phyloP scores from a whole-genome alignment of 2,329 filamentous ascomycete genomes.

The Claviceps digitariae region DNA sequence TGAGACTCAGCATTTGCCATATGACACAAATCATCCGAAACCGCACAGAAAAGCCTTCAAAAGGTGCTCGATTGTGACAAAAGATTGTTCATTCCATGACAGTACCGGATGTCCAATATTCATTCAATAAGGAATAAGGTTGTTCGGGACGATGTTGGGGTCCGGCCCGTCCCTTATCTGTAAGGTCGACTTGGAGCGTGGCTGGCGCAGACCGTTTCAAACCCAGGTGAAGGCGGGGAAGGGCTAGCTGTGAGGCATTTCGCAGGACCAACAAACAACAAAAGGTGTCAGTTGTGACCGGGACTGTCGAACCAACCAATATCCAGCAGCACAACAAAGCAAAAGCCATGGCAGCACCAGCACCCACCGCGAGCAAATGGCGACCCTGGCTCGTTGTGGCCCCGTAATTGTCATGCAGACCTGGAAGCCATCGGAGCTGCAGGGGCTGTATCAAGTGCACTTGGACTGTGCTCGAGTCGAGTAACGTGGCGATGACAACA shows the following conservation, averaged over 20 bases:
- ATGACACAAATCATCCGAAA: background rate
- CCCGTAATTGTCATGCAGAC: no score
- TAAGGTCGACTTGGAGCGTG: background rate
- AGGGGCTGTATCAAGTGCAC: no score
- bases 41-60: background rate
- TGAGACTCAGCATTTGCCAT: background rate
- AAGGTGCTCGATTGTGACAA: background rate
- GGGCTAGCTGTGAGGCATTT: background rate
- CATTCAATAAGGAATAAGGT: no score
- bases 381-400: no score
- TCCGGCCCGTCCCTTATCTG: background rate
- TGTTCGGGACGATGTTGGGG: background rate
- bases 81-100: background rate
- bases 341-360: background rate
- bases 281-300: background rate
- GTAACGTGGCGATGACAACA: no score
- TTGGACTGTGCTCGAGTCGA: no score
- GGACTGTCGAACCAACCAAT: background rate
- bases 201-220: background rate
- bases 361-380: no score
- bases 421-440: no score
- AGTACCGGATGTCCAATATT: no score
- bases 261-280: background rate
- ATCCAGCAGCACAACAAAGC: background rate
- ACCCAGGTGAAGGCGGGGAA: background rate